These are phyloP conservation scores for Phytophthora crassamura DNA, from an alignment of 352 stramenopile genomes.

Conservation along the genomic window DNA sequence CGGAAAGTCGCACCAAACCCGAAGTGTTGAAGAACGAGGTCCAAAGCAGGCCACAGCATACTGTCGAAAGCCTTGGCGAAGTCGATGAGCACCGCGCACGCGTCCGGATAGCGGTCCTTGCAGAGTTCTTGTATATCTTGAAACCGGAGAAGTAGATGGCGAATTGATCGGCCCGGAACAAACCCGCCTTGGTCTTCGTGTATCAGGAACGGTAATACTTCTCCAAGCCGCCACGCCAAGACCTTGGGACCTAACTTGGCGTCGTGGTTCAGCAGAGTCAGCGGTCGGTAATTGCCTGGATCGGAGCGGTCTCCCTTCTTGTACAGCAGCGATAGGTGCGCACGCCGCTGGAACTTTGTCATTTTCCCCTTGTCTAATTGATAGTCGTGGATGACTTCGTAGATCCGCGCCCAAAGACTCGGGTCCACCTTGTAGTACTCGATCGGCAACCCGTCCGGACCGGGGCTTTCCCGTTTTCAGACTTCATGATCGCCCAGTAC, in stretches of 20 bases:
- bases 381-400: slow-evolving; percentile 14
- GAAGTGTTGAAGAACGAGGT: slow-evolving; percentile 20
- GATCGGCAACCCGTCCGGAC: slow-evolving; percentile 16
- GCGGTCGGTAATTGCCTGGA: slow-evolving; percentile 12
- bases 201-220: slow-evolving; percentile 6
- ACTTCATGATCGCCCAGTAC: slow-evolving; percentile 26
- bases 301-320: not conserved
- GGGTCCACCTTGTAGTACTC: slow-evolving; percentile 26
- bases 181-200: slow-evolving; percentile 23
- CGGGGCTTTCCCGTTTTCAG: slow-evolving; percentile 11
- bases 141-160: slow-evolving; percentile 17
- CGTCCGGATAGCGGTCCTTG: not conserved
- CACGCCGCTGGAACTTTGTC: slow-evolving; percentile 26
- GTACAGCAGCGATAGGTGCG: slow-evolving; percentile 18
- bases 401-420: slow-evolving; percentile 12
- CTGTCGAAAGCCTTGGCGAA: slow-evolving; percentile 17
- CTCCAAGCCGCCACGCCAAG: not conserved
- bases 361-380: slow-evolving; percentile 15
- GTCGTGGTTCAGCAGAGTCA: slow-evolving; percentile 26
- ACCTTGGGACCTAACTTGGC: slow-evolving; percentile 17
- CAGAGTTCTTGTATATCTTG: slow-evolving; percentile 14
- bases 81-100: slow-evolving; percentile 4
- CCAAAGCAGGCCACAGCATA: slow-evolving; percentile 8
- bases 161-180: slow-evolving; percentile 6
- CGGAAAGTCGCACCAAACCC: slow-evolving; percentile 21